Evolutionary conservation across 1,284 basidiomycete genomes (phyloP), one percentile per base, ranked within the genome.

Genomic region (Ceratobasidium sp.): DNA sequence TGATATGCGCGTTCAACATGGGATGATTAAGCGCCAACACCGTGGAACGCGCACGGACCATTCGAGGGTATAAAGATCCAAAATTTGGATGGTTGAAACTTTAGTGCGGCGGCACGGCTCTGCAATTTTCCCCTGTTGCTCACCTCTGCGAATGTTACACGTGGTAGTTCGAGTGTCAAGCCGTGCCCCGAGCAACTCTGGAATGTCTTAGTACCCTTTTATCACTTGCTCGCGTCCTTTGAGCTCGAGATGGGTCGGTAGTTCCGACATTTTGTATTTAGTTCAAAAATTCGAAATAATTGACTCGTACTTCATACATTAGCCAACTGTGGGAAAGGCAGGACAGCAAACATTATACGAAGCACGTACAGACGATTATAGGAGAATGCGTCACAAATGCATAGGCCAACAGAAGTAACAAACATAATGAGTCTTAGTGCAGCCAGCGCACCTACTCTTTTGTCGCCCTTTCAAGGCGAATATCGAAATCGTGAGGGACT

Each of bases 131-230:
- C 90, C 86, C 71, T 90, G 91, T 92, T 92, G 91, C 91, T 92
- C 91, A 89, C 90, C 83, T 74, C 86, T 83, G 88, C 85, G 79
- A 80, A 80, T 78, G 76, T 72, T 81, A 77, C 77, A 90, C 84
- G 89, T 86, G 85, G 89, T 84, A 80, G 90, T 92, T 92, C 80
- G 91, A 92, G 91, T 91, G 91, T 92, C 91, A 91, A 84, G 88
- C 85, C 84, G 89, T 90, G 91, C 84, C 83, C 83, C 84, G 90
- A 92, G 76, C 76, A 82, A 89, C 74, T 73, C 77, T 71, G 48
- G 90, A 88, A 89, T 88, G 84, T 92, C 91, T 92, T 78, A 92
- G 90, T 65, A 92, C 91, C 90, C 89, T 82, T 75, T 83, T 83
- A 83, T 84, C 83, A 76, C 76, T 79, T 75, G 77, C 74, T 74